Base-by-base conservation (phyloP, 495 filamentous ascomycete genomes). In the Glarea lozoyensis region DNA sequence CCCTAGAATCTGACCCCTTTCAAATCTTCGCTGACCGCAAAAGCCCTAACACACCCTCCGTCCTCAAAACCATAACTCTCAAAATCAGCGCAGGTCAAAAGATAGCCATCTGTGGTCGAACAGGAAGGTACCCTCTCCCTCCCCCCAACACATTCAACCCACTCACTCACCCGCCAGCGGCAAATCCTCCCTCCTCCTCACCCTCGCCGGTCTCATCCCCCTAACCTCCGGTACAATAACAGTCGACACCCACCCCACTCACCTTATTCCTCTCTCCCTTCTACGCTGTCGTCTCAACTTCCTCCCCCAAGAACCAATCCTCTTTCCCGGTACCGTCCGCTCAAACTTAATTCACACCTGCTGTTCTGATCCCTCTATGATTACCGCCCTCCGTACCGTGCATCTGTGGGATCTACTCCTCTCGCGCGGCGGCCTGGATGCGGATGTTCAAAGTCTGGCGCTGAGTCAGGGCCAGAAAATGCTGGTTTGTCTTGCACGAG, bases 321-420 rank as follows among this genome's bases (percentile, higher is more conserved):
- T 69, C 22, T 35, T 69, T 0, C 52, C 56, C 9, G 54, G 56
- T n/a, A 55, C 52, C 6, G 57, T 61, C 9, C 75, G 90, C 33
- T 87, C 68, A 57, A 97, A 97, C 56, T 76, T 96, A 2, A 90
- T 96, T 59, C 90, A 89, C 1, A 95, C 96, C 13, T 10, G 19
- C 19, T 7, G 25, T 34, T 16, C 31, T 34, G 31, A 6, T 34
- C 6, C 6, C 6, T 16, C n/a, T 13, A 34, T 34, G 12, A 6
- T 7, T 7, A 0, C 19, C 56, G 11, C 52, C 48, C 35, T 60
- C 52, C 39, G 60, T 4, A 20, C 9, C 11, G 22, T 43, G 15
- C 16, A 13, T 13, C 18, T 43, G 10, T 35, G 41, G 41, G 3
- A 4, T 18, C 16, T 40, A 5, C 3, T 38, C 20, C 12, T 24